Percentiles rank a stretch among this genome's conserved stretches.
Conservation (phyloP, 176 grass and related monocot genomes). For the Phyllostachys edulis region DNA sequence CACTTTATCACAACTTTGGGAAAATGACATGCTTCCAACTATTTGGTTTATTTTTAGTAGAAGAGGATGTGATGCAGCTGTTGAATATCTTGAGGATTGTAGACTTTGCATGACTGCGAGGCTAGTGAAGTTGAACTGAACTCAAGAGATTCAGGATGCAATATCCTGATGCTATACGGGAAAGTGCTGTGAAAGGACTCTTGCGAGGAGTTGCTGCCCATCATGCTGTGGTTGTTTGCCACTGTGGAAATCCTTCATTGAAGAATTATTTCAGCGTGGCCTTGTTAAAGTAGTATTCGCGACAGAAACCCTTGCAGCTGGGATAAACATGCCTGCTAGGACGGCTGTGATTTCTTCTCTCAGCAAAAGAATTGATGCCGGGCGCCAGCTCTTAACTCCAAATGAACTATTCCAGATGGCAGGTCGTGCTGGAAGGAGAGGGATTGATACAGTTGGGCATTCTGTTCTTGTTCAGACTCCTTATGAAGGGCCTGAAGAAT, state of each 20-base stretch:
- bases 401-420: constrained; percentile 97
- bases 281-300: constrained; percentile 98
- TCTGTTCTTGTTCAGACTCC: constrained; percentile 88
- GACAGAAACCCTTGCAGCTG: constrained; percentile 96
- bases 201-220: constrained; percentile 86
- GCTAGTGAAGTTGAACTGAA: constrained; percentile 92
- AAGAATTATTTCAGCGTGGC: constrained; percentile 91
- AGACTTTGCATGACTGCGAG: constrained; percentile 90
- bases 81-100: constrained; percentile 94
- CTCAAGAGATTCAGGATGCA: constrained; percentile 79
- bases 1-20: constrained; percentile 79
- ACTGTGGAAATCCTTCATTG: constrained; percentile 96
- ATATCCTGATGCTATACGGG: constrained; percentile 94
- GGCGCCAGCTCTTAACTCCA: constrained; percentile 70
- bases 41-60: constrained; percentile 99
- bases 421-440: constrained; percentile 92
- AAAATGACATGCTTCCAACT: constrained; percentile 88
- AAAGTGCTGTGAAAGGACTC: constrained; percentile 76
- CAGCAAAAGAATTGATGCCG: constrained; percentile 74
- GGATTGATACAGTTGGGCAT: constrained; percentile 91
- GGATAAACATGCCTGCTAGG: constrained; percentile 98
- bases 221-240: constrained; percentile 99
- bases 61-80: constrained; percentile 96
- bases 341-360: constrained; percentile 88
- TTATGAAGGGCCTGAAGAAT: constrained; percentile 85